phyloP scores from a whole-genome alignment of 352 stramenopile species.

The Pythium scleroteichum region DNA sequence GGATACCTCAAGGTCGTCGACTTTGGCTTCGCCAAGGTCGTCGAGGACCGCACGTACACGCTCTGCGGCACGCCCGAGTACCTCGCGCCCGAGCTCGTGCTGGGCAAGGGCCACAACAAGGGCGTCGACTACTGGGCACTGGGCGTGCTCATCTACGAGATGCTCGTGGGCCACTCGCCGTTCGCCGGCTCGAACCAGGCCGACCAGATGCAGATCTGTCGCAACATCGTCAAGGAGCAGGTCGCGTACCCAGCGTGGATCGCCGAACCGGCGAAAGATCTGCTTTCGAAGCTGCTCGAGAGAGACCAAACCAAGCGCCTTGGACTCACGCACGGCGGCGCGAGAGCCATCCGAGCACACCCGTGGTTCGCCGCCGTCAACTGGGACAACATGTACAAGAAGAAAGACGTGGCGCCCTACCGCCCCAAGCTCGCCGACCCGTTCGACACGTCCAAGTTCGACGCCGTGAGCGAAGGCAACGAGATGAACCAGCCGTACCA shows the following conservation, averaged over 20 bases:
- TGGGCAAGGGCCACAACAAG: constrained; percentile 83
- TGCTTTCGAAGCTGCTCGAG: constrained; percentile 77
- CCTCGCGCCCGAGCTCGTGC: constrained; percentile 85
- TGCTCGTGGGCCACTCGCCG: constrained; percentile 73
- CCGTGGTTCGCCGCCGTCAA: constrained; percentile 80
- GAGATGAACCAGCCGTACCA: constrained; percentile 52
- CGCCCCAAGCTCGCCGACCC: constrained; percentile 69
- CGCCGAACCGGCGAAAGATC: constrained; percentile 61
- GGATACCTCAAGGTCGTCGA: constrained; percentile 92
- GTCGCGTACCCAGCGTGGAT: constrained; percentile 80
- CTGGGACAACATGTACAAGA: constrained; percentile 69
- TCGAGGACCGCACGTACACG: constrained; percentile 85
- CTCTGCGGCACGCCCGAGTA: constrained; percentile 89
- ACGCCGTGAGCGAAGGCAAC: constrained; percentile 71
- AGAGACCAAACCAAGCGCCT: constrained; percentile 78
- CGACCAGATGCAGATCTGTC: constrained; percentile 86
- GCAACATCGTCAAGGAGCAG: constrained; percentile 79
- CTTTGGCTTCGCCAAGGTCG: constrained; percentile 85
- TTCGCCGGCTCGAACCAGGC: constrained; percentile 68
- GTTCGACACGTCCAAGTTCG: constrained; percentile 84
- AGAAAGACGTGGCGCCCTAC: constrained; percentile 75
- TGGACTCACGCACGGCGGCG: constrained; percentile 67
- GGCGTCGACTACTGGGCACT: constrained; percentile 83
- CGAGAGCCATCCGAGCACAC: constrained; percentile 74
- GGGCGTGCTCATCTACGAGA: constrained; percentile 76